Evolutionary conservation across 352 stramenopile genomes (phyloP), one percentile per base, ranked within the genome.

Genomic region (Globisporangium cylindrosporum): DNA sequence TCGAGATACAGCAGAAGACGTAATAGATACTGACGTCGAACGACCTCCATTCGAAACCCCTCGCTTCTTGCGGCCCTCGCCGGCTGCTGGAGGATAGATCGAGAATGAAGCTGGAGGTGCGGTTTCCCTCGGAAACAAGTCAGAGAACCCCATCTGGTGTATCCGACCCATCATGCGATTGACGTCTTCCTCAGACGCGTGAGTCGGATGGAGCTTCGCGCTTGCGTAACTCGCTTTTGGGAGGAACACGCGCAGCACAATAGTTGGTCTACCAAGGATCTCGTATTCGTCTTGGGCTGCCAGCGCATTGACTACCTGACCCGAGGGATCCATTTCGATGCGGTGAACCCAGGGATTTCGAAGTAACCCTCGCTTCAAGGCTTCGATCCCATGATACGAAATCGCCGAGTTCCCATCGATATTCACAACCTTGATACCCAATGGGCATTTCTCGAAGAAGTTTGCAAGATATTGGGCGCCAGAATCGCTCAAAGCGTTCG

Each of bases 401-500:
- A 88, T 81, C 14, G 29, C 48, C 1, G 68, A 54, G 25, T 86
- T 86, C 4, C 61, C 70, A 6, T 53, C 36, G 7, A 85, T 66
- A 73, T 66, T 81, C 9, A 88, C 34, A 1, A 78, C 20, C 5
- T 65, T 72, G 22, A 86, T 27, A 36, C 41, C 65, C 10, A 43
- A 0, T 10, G 71, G 62, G 4, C 43, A 61, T 38, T 80, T 84
- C 29, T 81, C 75, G 4, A 89, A 29, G 54, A 88, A 89, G 24
- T 72, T 71, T 7, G 72, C 79, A 1, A 88, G 51, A 15, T 76
- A 66, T 25, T 78, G 71, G 3, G 70, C 74, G 7, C 77, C 81
- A 65, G 55, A n/a, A 32, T 89, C 81, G 27, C 72, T 76, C 14
- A 89, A 38, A 1, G 70, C 27, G 53, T 86, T 87, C 10, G 65